These are phyloP conservation scores for Cladosporium sp. DNA, from an alignment of 2,329 filamentous ascomycete species.

Conservation along the genomic window DNA sequence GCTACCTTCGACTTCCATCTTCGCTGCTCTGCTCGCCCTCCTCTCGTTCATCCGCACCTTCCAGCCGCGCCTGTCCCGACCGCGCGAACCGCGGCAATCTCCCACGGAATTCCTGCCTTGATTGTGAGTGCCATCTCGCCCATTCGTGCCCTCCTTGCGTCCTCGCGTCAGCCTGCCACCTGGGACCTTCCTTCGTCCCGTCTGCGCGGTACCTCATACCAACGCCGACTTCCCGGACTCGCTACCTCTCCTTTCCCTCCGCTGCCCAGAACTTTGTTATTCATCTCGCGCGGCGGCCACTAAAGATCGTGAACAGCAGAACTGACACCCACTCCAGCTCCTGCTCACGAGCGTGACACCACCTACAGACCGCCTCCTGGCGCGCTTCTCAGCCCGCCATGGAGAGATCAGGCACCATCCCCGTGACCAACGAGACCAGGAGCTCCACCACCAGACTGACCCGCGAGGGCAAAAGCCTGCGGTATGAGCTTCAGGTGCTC, in stretches of 20 bases:
- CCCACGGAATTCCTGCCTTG: slow-evolving; percentile 5
- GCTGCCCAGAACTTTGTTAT: background rate
- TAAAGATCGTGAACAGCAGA: background rate
- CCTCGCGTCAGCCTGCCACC: background rate
- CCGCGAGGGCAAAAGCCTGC: slow-evolving; percentile 68
- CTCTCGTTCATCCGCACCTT: background rate
- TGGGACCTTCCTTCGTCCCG: slow-evolving; percentile 11
- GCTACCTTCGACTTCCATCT: background rate
- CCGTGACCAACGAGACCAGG: slow-evolving; percentile 51
- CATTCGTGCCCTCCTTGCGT: slow-evolving; percentile 9
- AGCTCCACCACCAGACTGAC: slow-evolving; percentile 54
- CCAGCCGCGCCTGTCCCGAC: background rate
- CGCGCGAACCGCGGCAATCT: slow-evolving; percentile 5
- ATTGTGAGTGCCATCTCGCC: slow-evolving; percentile 6
- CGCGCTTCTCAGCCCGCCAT: slow-evolving; percentile 7
- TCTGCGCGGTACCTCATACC: slow-evolving; percentile 10
- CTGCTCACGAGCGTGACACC: background rate
- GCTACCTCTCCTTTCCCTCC: background rate
- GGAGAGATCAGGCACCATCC: slow-evolving; percentile 16
- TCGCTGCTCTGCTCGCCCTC: background rate
- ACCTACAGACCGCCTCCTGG: background rate
- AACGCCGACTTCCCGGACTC: slow-evolving; percentile 6
- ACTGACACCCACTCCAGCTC: background rate
- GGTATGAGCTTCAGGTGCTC: slow-evolving; percentile 76
- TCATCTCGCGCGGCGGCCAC: background rate